A percentile compares a stretch with the other conserved stretches of the same genome.
These are phyloP conservation scores for Asterella californica DNA, from an alignment of 225 moss, liverwort and hornwort genomes.

Conservation along the genomic window DNA sequence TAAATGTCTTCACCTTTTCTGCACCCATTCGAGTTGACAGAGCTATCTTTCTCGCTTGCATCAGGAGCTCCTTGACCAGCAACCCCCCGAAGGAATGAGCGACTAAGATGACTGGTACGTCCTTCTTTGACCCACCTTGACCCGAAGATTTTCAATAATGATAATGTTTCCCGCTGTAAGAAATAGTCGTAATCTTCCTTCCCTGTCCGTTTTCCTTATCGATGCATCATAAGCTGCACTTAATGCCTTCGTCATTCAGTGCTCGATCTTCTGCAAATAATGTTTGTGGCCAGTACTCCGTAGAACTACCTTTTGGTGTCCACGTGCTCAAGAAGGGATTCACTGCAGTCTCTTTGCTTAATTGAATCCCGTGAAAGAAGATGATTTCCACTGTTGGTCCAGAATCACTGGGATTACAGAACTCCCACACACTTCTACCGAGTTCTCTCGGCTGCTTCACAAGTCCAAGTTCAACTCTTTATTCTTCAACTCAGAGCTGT, in stretches of 20 bases:
- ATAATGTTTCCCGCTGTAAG: neutral
- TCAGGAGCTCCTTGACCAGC: neutral
- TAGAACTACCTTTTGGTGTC: neutral
- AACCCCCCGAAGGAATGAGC: neutral
- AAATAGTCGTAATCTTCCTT: neutral
- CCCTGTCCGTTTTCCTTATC: neutral
- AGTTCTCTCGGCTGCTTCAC: too few relatives aligned
- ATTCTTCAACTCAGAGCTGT: too few relatives aligned
- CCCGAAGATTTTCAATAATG: neutral
- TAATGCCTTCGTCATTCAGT: neutral
- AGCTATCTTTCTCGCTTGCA: neutral
- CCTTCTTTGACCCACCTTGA: neutral
- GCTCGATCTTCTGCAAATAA: neutral
- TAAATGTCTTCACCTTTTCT: neutral
- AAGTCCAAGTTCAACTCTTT: too few relatives aligned
- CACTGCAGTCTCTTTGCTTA: neutral
- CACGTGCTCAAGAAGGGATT: neutral
- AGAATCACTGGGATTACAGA: too few relatives aligned
- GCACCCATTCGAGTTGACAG: neutral
- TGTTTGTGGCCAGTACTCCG: neutral
- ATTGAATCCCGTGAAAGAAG: constrained; percentile 1
- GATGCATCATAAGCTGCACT: neutral
- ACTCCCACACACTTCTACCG: too few relatives aligned
- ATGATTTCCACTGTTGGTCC: neutral
- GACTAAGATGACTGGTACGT: neutral